A percentile compares a stretch with the other conserved stretches of the same genome.
These are phyloP conservation scores for Candida tallmaniae DNA, from an alignment of 805 yeast species.

Conservation along the genomic window DNA sequence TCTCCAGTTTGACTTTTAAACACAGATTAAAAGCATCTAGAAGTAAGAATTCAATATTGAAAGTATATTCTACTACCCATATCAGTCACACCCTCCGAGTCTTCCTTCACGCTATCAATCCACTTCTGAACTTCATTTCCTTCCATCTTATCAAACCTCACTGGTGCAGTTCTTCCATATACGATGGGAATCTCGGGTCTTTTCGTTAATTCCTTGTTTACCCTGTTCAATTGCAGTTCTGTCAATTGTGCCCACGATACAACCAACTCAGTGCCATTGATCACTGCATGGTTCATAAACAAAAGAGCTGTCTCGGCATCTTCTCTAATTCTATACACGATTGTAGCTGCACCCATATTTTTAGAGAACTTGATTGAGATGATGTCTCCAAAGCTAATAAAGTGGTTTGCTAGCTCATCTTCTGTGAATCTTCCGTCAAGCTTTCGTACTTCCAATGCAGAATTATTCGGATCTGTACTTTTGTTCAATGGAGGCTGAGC, in stretches of 20 bases:
- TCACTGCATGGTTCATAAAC: conserved; percentile 23
- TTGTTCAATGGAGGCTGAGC: conserved; percentile 54
- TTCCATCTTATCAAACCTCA: conserved; percentile 3
- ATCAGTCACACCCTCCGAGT: conserved; percentile 2
- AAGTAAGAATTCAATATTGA: conserved; percentile 5
- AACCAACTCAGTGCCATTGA: conserved; percentile 24
- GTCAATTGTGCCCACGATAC: conserved; percentile 26
- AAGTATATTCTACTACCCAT: neutral
- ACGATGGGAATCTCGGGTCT: conserved; percentile 1
- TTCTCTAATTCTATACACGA: conserved; percentile 25
- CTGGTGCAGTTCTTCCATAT: conserved; percentile 1
- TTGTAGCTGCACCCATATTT: conserved; percentile 18
- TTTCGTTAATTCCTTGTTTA: too few species aligned
- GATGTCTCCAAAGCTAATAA: conserved; percentile 60
- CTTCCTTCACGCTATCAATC: conserved; percentile 2
- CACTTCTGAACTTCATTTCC: conserved; percentile 2
- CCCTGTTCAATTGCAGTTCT: neutral
- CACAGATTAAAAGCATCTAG: too few species aligned
- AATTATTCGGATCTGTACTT: conserved; percentile 76
- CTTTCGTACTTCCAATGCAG: conserved; percentile 70
- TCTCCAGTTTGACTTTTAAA: too few species aligned
- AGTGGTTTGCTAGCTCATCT: conserved; percentile 55
- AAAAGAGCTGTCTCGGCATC: conserved; percentile 37
- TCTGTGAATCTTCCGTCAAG: conserved; percentile 55
- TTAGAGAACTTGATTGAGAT: conserved; percentile 19